These are phyloP conservation scores for Prunus dulcis DNA, from an alignment of 306 rosid genomes.

Conservation along the genomic window DNA sequence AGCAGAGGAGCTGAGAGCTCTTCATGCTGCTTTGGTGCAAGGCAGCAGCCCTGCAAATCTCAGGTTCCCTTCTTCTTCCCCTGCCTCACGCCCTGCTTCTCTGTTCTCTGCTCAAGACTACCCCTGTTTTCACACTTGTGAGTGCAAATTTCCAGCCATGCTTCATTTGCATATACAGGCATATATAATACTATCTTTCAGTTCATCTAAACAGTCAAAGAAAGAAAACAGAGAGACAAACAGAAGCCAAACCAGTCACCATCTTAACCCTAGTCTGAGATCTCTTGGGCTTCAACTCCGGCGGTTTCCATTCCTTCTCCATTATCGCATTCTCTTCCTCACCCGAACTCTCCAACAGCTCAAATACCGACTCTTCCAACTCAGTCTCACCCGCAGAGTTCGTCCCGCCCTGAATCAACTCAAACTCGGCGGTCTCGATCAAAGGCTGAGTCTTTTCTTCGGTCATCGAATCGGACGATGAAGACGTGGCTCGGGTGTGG, in stretches of 20 bases:
- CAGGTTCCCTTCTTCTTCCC: conserved; percentile 50
- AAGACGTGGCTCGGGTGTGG: conserved; percentile 21
- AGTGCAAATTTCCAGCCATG: conserved; percentile 12
- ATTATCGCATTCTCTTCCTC: conserved; percentile 14
- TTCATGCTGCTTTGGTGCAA: conserved; percentile 77
- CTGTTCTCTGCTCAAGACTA: conserved; percentile 83
- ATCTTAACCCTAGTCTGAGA: conserved; percentile 32
- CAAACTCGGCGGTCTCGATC: conserved; percentile 2
- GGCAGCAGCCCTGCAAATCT: conserved; percentile 56
- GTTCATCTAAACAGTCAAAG: conserved; percentile 7
- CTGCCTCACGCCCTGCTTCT: conserved; percentile 49
- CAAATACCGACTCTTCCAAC: conserved; percentile 22
- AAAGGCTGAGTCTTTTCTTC: conserved; percentile 4
- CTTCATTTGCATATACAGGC: conserved; percentile 2
- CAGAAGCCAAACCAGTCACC: conserved; percentile 61
- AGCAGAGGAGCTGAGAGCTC: conserved; percentile 86
- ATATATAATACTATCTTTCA: conserved; percentile 1
- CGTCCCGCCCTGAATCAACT: background rate
- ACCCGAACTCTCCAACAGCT: conserved; percentile 12
- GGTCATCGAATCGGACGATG: background rate
- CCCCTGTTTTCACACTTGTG: conserved; percentile 95
- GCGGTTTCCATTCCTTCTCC: conserved; percentile 46
- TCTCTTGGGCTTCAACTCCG: conserved; percentile 47
- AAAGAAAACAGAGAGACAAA: background rate
- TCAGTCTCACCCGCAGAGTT: conserved; percentile 6